phyloP scores from a whole-genome alignment of 192 early-diverging fungal species.

The Coemansia guatemalensis region DNA sequence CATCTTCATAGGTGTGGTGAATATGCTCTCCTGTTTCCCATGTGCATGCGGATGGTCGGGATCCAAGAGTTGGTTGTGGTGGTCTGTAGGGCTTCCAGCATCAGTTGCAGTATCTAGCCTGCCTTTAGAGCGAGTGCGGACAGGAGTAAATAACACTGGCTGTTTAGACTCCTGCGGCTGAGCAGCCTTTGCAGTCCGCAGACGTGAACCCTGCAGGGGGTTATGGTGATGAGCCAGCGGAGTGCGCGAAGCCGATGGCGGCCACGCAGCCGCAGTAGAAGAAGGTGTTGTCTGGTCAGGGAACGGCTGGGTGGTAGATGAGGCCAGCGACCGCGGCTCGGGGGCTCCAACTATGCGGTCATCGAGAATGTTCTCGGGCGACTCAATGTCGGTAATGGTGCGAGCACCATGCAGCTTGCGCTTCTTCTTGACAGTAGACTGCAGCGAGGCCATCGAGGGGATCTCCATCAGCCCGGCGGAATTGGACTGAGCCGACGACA shows the following conservation, averaged over 20 bases:
- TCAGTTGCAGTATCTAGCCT: conserved; percentile 3
- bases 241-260: not conserved
- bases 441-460: conserved; percentile 9
- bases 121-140: conserved; percentile 21
- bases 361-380: conserved; percentile 6
- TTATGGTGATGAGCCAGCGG: not conserved
- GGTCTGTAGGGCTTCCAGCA: not conserved
- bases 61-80: not conserved
- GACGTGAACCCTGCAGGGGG: not conserved
- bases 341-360: conserved; percentile 7
- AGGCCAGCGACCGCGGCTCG: not conserved
- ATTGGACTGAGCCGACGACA: not conserved
- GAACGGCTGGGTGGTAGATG: too few relatives aligned
- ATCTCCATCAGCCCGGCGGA: conserved; percentile 1
- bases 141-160: conserved; percentile 41
- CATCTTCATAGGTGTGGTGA: conserved; percentile 51
- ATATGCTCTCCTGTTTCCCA: conserved; percentile 23
- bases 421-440: conserved; percentile 42
- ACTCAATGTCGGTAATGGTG: conserved; percentile 20
- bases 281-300: too few relatives aligned
- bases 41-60: not conserved
- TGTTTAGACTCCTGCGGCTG: conserved; percentile 36
- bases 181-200: not conserved
- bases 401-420: conserved; percentile 35
- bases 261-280: conserved; percentile 1